These are phyloP conservation scores for Calonectria multiphialidica DNA, from an alignment of 2,329 filamentous ascomycete species.

Conservation along the genomic window DNA sequence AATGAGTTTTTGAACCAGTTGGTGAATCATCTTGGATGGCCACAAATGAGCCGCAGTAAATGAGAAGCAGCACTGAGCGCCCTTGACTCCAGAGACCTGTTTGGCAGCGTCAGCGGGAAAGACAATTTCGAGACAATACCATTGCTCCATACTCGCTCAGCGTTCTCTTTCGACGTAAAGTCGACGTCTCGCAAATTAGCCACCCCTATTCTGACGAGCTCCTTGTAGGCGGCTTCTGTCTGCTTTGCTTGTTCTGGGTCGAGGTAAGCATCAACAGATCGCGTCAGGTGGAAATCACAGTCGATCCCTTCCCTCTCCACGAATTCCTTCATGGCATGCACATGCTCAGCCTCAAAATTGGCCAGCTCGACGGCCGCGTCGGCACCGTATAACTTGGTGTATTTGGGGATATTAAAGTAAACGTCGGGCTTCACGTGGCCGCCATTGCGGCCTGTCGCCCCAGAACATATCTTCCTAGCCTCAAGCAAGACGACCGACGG, in stretches of 20 bases:
- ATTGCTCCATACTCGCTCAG: constrained; percentile 19
- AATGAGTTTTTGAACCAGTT: constrained; percentile 25
- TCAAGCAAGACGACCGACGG: constrained; percentile 49
- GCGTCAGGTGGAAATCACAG: constrained; percentile 38
- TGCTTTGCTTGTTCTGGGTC: constrained; percentile 32
- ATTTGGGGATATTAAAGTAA: constrained; percentile 33
- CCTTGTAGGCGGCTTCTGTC: constrained; percentile 16
- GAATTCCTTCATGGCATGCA: constrained; percentile 47
- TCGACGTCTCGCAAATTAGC: constrained; percentile 15
- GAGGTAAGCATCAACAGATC: constrained; percentile 54
- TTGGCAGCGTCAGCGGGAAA: not conserved
- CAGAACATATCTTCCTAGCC: constrained; percentile 48
- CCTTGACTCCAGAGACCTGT: constrained; percentile 24
- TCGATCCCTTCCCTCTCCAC: constrained; percentile 44
- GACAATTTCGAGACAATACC: not conserved
- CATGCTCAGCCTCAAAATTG: constrained; percentile 36
- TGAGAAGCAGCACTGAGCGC: constrained; percentile 31
- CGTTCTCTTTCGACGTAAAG: constrained; percentile 12
- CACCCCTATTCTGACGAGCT: not conserved
- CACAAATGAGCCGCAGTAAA: constrained; percentile 35
- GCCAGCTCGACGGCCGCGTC: constrained; percentile 36
- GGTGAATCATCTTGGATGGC: constrained; percentile 28
- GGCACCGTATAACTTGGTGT: constrained; percentile 30
- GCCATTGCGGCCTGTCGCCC: constrained; percentile 52
- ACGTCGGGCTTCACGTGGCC: constrained; percentile 39